Evolutionary conservation across 495 filamentous ascomycete genomes (phyloP).

Genomic region (Ascodesmis nigricans): DNA sequence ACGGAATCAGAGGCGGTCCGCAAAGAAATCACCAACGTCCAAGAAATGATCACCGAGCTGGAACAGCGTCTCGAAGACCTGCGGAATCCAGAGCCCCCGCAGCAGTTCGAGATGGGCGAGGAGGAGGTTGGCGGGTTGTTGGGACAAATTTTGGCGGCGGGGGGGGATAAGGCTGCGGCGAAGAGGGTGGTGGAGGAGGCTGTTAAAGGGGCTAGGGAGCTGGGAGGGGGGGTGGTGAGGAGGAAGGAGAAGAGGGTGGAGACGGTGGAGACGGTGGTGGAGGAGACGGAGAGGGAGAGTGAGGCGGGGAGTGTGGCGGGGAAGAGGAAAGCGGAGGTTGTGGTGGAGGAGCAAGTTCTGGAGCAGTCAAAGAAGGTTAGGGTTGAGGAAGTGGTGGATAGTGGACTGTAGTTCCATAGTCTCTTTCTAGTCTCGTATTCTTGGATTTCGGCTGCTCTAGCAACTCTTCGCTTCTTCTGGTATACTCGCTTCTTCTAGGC

Average conservation of each 20-base stretch:
- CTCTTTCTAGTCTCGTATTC: too few relatives aligned
- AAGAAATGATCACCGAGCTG: conserved; percentile 74
- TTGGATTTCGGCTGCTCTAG: too few relatives aligned
- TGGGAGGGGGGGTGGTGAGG: conserved; percentile 68
- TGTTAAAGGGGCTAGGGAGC: conserved; percentile 57
- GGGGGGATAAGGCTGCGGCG: conserved; percentile 38
- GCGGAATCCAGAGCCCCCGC: conserved; percentile 8
- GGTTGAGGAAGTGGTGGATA: too few relatives aligned
- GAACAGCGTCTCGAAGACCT: conserved; percentile 41
- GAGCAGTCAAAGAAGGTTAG: too few relatives aligned
- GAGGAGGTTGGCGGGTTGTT: conserved; percentile 43
- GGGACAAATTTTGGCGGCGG: conserved; percentile 51
- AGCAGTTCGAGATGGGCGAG: conserved; percentile 12
- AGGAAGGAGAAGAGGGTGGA: conserved; percentile 51
- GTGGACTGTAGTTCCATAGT: too few relatives aligned
- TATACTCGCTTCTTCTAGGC: too few relatives aligned
- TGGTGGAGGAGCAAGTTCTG: too few relatives aligned
- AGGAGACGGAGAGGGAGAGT: conserved; percentile 1
- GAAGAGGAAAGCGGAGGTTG: conserved; percentile 26
- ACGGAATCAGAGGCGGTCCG: conserved; percentile 25
- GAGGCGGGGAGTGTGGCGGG: conserved; percentile 8
- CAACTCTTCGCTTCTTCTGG: too few relatives aligned
- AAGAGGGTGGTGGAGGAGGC: conserved; percentile 52
- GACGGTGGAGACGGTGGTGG: conserved; percentile 4
- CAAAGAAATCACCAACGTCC: conserved; percentile 56